Base-by-base conservation (phyloP, 768 basidiomycete species). In the Nevesoporus exiguus region DNA sequence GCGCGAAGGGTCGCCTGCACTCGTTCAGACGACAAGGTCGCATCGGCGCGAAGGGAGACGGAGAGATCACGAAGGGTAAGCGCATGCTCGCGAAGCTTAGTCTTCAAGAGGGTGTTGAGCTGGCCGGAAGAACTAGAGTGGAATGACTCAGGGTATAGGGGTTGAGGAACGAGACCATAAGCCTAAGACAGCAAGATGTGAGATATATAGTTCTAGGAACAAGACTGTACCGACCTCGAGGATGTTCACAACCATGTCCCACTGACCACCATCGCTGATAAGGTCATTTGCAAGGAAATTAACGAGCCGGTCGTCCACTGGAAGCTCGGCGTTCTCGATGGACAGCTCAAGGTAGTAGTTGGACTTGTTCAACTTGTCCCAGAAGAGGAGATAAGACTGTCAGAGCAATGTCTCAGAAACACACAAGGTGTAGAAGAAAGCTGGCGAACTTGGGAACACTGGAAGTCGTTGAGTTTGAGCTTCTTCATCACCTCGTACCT, bases 341-440 rank as follows among this genome's bases (percentile, higher is more conserved):
- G 88, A 82, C 37, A 88, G 78, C 71, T 97, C 95, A 17, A 97
- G 85, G 71, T 88, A 96, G 73, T 90, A 94, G 71, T 88, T 88
- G 41, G 80, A 73, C 69, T 97, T 92, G 78, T 95, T 93, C 47
- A 98, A 82, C 72, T 95, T 94, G 73, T 98, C 95, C 79, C 88
- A 96, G 80, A 98, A 95, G 79, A 94, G 95, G 27, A 95, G 78
- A 71, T 96, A 96, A 2, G 84, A 83, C 88, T 91, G 61, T 40
- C 39, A 36, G 44, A 14, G 29, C 25, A 55, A 46, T 27, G 21
- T 44, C 30, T 61, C 47, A 60, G 56, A 44, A 49, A 52, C 10
- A 40, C 11, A 8, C 9, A 36, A 31, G 17, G 41, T n/a, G 4
- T 11, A 25, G n/a, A 19, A 21, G 6, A 14, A 22, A 3, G 10